phyloP scores from a whole-genome alignment of 2,329 filamentous ascomycete species.

The Teratosphaeriaceae sp. region DNA sequence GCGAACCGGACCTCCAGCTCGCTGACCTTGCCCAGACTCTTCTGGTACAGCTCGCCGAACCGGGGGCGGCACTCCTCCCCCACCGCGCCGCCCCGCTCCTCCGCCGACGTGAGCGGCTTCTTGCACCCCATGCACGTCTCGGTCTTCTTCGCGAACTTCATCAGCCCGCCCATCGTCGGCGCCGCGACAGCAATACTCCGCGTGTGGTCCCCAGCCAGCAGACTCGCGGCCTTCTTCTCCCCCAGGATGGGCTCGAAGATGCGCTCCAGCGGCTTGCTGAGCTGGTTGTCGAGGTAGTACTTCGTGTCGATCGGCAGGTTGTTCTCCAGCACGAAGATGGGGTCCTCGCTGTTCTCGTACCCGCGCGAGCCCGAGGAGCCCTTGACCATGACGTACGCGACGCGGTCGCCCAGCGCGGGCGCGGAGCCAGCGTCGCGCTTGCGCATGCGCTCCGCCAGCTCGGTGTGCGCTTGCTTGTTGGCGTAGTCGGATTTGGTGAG shows the following conservation, averaged over 20 bases:
- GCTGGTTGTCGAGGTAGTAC: constrained; percentile 97
- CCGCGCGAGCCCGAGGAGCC: constrained; percentile 85
- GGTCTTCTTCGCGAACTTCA: constrained; percentile 98
- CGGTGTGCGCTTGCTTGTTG: constrained; percentile 91
- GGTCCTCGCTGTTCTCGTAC: constrained; percentile 95
- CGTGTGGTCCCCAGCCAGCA: constrained; percentile 90
- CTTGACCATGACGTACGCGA: constrained; percentile 97
- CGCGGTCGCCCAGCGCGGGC: constrained; percentile 85
- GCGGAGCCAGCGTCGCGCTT: constrained; percentile 95
- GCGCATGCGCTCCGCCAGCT: constrained; percentile 92
- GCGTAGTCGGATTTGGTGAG: constrained; percentile 85
- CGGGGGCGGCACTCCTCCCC: constrained; percentile 79
- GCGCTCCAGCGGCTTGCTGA: constrained; percentile 85
- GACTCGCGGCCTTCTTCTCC: constrained; percentile 78
- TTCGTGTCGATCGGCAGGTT: constrained; percentile 97
- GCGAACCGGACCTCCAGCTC: constrained; percentile 92
- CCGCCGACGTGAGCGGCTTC: constrained; percentile 76
- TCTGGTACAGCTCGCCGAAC: constrained; percentile 88
- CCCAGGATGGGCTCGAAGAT: constrained; percentile 98
- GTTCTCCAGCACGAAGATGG: constrained; percentile 93
- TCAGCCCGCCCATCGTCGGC: constrained; percentile 83
- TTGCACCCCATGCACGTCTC: constrained; percentile 99
- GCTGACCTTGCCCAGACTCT: constrained; percentile 78
- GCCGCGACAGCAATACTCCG: constrained; percentile 90
- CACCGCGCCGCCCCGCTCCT: constrained; percentile 78